Base-by-base conservation (phyloP, 192 early-diverging fungal genomes). In the Coemansia guatemalensis region DNA sequence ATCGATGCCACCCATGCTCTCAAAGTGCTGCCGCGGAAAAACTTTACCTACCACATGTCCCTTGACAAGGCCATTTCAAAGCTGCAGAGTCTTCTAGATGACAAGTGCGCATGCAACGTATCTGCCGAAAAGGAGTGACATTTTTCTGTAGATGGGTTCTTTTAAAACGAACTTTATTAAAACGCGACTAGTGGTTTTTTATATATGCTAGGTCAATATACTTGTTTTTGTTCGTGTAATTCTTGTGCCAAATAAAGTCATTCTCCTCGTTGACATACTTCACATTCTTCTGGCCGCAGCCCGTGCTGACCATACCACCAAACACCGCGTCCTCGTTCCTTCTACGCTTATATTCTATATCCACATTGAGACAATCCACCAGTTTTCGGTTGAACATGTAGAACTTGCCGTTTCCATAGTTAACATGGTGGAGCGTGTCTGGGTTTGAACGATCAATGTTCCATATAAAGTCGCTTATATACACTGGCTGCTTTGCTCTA, bases 41-140 rank as follows among this genome's bases (percentile, higher is more conserved):
- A 93, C 83, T 88, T 98, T 53, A 93, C 88, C 7, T 86, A 90
- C 48, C 94, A 98, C 62, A 82, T 93, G 62, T 84, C 89, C 4
- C 73, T 97, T 23, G 86, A 92, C 41, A 86, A 87, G 48, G 90
- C 85, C 3, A 75, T 91, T 33, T 67, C 55, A 1, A 86, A 82
- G 68, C 79, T 87, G 53, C 85, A 84, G 55, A 62, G 56, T 11
- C 73, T 88, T 51, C 68, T 88, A 5, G 75, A 82, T 25, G 81
- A 85, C 48, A 48, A 67, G 25, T 56, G 30, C 11, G 35, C 35
- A 9, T 39, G 5, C 35, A 39, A 12, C 4, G 8, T 39, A 11
- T 39, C 35, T 39, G 35, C 35, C 9, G 35, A 39, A 39, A 39
- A 39, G 35, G 35, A 39, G 30, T 32, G 8, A 32, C 4, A 32